Evolutionary conservation across 345 rosid genomes (phyloP), one percentile per base, ranked within the genome.

Genomic region (Euphorbia pulcherrima): DNA sequence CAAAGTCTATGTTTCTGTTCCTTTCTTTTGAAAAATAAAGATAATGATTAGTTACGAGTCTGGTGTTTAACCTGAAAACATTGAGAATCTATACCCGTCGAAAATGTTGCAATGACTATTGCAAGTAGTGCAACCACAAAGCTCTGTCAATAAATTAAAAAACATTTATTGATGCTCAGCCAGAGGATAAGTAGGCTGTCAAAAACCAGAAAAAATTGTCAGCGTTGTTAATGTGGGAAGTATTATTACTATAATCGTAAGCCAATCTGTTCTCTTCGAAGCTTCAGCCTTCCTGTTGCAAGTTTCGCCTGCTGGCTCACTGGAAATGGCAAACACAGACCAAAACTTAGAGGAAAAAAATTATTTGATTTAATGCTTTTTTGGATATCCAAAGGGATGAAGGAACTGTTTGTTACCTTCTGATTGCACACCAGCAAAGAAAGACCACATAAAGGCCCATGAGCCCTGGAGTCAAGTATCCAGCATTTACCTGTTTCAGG

Each of bases 401-500:
- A n/a, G 48, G 64, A 65, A 64, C 26, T 69, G 44, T n/a, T n/a
- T n/a, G n/a, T n/a, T 81, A 79, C 98, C 98, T 93, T 71, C 98
- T 77, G 54, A 90, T 89, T 59, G 97, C 98, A 59, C 98, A 88
- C 98, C 98, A 93, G 78, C 98, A 93, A 28, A 93, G 83, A 75
- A 87, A 93, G 41, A 90, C 87, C 46, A 89, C 80, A 71, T 93
- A 93, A 24, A 93, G 97, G 47, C 98, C 98, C 98, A 93, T 93
- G 68, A 93, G 90, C 68, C 94, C 97, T 0, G 97, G 94, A 79
- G 93, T 75, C 80, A 93, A 82, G 86, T 84, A 82, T 51, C 97
- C 92, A 6, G 82, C 84, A 62, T 88, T 87, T 26, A 93, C 81
- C 98, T 93, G 82, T 78, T 81, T 53, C 29, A 44, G 35, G 47